These are phyloP conservation scores for Neoscytalidium dimidiatum DNA, from an alignment of 2,329 filamentous ascomycete species.

Conservation along the genomic window DNA sequence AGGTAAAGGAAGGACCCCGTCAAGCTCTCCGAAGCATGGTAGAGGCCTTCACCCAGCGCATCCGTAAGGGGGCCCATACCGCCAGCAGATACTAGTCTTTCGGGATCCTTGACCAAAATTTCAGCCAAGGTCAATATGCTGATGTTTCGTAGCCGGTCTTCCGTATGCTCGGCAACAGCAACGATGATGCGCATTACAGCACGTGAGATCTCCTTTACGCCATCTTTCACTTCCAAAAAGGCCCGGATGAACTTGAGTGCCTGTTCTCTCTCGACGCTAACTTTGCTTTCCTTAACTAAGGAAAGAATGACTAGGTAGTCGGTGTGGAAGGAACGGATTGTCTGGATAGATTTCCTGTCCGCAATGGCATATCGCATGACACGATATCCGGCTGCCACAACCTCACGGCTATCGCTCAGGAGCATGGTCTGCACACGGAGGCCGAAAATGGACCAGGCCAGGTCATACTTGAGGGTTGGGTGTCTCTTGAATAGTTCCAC, in stretches of 20 bases:
- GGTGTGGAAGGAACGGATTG: constrained; percentile 83
- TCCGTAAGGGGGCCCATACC: constrained; percentile 89
- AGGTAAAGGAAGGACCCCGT: constrained; percentile 86
- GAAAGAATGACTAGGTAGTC: constrained; percentile 92
- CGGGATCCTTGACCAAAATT: constrained; percentile 83
- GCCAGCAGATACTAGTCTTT: constrained; percentile 77
- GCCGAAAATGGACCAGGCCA: constrained; percentile 95
- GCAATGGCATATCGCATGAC: constrained; percentile 94
- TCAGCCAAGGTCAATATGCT: constrained; percentile 92
- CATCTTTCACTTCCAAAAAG: constrained; percentile 93
- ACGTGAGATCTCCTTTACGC: constrained; percentile 82
- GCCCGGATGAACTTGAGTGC: constrained; percentile 94
- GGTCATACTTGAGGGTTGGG: constrained; percentile 91
- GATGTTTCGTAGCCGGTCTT: constrained; percentile 85
- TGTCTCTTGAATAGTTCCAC: constrained; percentile 97
- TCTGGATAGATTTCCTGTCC: constrained; percentile 84
- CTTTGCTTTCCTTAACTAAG: constrained; percentile 91
- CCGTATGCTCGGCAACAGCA: constrained; percentile 81
- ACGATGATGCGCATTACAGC: constrained; percentile 87
- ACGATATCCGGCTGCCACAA: constrained; percentile 90
- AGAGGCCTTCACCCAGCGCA: constrained; percentile 84
- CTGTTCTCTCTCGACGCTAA: constrained; percentile 95
- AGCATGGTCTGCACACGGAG: constrained; percentile 94
- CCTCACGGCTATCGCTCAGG: constrained; percentile 90
- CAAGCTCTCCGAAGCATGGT: constrained; percentile 88